Conservation (phyloP, 1,284 basidiomycete species). For the Paramarasmius palmivorus region DNA sequence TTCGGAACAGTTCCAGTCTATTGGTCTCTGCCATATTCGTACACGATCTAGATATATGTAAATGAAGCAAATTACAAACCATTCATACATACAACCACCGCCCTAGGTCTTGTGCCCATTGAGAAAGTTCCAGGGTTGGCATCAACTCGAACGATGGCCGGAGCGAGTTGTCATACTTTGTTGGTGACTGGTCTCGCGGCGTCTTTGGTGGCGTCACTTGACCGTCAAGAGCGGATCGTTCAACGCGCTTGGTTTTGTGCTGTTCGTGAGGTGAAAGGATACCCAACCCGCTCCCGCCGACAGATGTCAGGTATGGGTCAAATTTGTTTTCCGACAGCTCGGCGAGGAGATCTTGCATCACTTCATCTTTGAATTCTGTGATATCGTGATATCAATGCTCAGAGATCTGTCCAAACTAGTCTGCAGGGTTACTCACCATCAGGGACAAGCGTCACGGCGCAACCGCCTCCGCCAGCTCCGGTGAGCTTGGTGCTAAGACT, state of each 20-base stretch:
- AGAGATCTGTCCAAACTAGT: neutral
- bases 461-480: constrained; percentile 98
- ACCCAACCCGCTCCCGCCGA: constrained; percentile 92
- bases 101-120: constrained; percentile 60
- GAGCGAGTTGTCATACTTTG: constrained; percentile 30
- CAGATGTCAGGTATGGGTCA: constrained; percentile 86
- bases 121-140: constrained; percentile 44
- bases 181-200: constrained; percentile 29
- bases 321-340: constrained; percentile 70
- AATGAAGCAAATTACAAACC: neutral
- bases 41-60: neutral
- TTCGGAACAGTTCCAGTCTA: neutral
- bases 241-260: constrained; percentile 33
- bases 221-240: constrained; percentile 26
- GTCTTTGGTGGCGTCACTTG: constrained; percentile 57
- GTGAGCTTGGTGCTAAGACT: constrained; percentile 93
- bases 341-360: constrained; percentile 57
- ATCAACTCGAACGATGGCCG: constrained; percentile 51
- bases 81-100: constrained; percentile 65
- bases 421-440: constrained; percentile 61
- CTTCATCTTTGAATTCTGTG: constrained; percentile 66
- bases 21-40: neutral
- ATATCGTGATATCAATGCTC: constrained; percentile 7
- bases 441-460: constrained; percentile 93
- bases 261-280: constrained; percentile 70